Conservation (phyloP, 768 basidiomycete species). For the Amyloporia xantha region DNA sequence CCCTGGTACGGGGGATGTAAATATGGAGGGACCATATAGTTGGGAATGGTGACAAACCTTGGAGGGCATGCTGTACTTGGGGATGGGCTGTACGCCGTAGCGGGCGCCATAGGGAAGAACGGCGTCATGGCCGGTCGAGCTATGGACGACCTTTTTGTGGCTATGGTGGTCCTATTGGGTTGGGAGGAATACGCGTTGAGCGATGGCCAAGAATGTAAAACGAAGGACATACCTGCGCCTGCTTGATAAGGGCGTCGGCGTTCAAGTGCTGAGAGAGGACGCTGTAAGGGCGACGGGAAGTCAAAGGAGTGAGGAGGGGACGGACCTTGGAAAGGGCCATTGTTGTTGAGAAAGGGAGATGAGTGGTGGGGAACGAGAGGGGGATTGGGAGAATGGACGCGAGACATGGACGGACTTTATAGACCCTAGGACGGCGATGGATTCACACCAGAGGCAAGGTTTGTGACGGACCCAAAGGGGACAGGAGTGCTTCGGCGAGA, state of each 20-base stretch:
- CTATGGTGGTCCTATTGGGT: constrained; percentile 16
- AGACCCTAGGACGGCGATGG: too few species aligned
- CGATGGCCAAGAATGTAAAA: constrained; percentile 2
- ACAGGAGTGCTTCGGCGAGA: neutral
- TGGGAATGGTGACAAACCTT: constrained; percentile 29
- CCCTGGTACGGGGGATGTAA: constrained; percentile 36
- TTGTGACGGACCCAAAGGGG: too few species aligned
- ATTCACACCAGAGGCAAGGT: too few species aligned
- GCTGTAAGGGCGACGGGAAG: neutral
- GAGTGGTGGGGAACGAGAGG: neutral
- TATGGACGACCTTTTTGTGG: constrained; percentile 29
- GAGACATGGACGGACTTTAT: neutral
- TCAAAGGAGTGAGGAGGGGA: neutral
- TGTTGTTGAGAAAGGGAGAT: constrained; percentile 1
- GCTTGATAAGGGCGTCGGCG: constrained; percentile 55
- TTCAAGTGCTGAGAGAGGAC: constrained; percentile 50
- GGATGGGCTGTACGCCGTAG: constrained; percentile 61
- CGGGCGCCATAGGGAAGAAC: constrained; percentile 51
- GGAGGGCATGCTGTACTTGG: constrained; percentile 59
- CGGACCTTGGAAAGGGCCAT: constrained; percentile 61
- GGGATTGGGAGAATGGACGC: neutral
- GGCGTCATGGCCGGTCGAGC: constrained; percentile 26
- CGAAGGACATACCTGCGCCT: constrained; percentile 38
- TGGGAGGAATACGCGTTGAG: constrained; percentile 1
- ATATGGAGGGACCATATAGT: too few species aligned